phyloP scores from a whole-genome alignment of 208 protist genomes.

The Wallacemonas sp. region DNA sequence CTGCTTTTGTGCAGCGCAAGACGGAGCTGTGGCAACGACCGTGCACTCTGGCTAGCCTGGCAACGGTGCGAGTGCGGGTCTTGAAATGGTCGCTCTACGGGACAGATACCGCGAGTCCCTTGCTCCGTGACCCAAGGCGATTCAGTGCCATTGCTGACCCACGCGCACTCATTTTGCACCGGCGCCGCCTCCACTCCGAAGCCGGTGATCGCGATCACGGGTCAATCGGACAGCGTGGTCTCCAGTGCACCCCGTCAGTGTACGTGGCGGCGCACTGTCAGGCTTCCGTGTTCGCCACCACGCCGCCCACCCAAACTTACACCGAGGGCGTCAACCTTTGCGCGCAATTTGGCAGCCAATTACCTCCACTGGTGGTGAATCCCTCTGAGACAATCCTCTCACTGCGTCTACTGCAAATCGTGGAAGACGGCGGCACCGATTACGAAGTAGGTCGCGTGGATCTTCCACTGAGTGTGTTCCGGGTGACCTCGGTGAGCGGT shows the following conservation, averaged over 20 bases:
- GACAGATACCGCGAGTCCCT: neutral
- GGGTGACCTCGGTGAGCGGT: neutral
- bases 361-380: neutral
- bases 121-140: neutral
- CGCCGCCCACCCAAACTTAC: neutral
- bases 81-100: slow-evolving; percentile 1
- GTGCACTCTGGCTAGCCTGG: neutral
- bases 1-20: neutral
- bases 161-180: neutral
- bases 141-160: neutral
- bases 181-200: neutral
- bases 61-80: neutral
- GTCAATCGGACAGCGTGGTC: neutral
- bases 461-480: slow-evolving; percentile 8
- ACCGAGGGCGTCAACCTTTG: neutral
- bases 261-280: neutral
- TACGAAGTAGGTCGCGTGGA: slow-evolving; percentile 12
- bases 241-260: neutral
- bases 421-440: neutral
- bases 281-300: neutral
- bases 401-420: neutral
- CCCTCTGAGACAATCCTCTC: neutral
- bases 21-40: neutral
- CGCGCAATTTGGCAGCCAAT: neutral
- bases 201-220: too few species aligned